Base-by-base conservation (phyloP, 495 filamentous ascomycete genomes). In the Pyrenopolyporus hunteri region DNA sequence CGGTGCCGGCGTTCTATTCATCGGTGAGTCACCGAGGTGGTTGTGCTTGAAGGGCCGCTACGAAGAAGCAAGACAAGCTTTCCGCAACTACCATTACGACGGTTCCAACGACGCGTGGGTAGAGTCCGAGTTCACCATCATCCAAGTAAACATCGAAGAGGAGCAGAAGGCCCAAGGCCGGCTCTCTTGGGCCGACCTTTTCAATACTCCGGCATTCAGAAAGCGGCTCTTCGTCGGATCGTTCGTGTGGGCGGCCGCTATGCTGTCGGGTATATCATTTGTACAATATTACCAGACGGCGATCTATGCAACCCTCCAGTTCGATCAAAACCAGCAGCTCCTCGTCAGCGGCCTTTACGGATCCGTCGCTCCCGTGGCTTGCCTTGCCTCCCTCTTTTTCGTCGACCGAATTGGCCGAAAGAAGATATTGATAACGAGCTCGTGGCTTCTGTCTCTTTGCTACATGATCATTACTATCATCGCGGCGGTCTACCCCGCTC, bases 1-100 rank as follows among this genome's bases (percentile, higher is more conserved):
- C 17, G 72, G 69, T 5, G 54, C 70, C 6, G 81, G 82, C 8
- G 69, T 82, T 23, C 78, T 76, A 61, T 83, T 82, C 59, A 74
- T 85, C 9, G 73, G 74, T 7, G 83, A 85, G 63, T 82, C 80
- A 0, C 83, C 83, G 9, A 70, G 84, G 40, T 87, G 83, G 83
- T 71, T 86, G 6, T 78, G 82, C 23, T 75, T 83, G 55, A 76
- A 79, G 55, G 81, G 78, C 42, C 76, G 75, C 26, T 57, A 77
- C 39, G 73, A 71, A 9, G 78, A 78, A 46, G 80, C 74, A 5
- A 74, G 73, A 31, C 54, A 64, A 6, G 70, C 76, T 17, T 78
- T 84, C 55, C 58, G 65, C 10, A 63, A 63, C 10, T 77, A 81
- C 7, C 82, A 82, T 49, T 70, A 76, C 62, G 61, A 71, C 37